Evolutionary conservation across 805 yeast species (phyloP).

Genomic region (Ogataea corticis): DNA sequence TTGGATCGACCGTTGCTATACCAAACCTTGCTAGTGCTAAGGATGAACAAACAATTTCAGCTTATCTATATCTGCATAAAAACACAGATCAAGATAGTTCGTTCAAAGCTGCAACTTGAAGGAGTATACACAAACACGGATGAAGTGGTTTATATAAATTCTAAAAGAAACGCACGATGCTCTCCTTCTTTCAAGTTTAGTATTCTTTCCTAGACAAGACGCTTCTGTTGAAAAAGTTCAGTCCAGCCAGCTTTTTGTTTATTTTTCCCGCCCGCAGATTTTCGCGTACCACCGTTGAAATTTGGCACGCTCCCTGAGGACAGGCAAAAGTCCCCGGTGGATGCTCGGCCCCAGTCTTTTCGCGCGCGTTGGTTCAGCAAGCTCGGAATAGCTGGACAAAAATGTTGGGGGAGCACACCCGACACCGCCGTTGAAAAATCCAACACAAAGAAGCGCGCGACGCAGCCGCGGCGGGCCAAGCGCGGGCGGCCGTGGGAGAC

Average conservation of each 20-base stretch:
- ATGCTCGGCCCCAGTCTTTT: too few relatives aligned
- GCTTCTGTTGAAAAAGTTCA: constrained; percentile 5
- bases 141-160: constrained; percentile 1
- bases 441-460: constrained; percentile 2
- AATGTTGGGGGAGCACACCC: constrained; percentile 7
- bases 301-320: neutral
- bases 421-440: constrained; percentile 5
- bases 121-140: constrained; percentile 1
- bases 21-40: constrained; percentile 6
- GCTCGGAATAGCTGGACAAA: constrained; percentile 13
- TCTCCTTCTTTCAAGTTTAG: neutral
- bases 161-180: neutral
- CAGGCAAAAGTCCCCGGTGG: too few relatives aligned
- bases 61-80: constrained; percentile 5
- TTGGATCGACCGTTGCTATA: neutral
- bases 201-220: neutral
- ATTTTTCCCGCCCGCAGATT: constrained; percentile 2
- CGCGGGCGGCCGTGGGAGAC: neutral
- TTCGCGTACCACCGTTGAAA: neutral
- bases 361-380: constrained; percentile 3
- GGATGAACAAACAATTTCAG: constrained; percentile 4
- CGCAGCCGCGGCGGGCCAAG: neutral
- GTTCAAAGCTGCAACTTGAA: constrained; percentile 1
- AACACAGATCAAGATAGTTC: neutral
- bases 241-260: constrained; percentile 3